phyloP scores from a whole-genome alignment of 2,329 filamentous ascomycete genomes.

The Pezicula rhizophila region DNA sequence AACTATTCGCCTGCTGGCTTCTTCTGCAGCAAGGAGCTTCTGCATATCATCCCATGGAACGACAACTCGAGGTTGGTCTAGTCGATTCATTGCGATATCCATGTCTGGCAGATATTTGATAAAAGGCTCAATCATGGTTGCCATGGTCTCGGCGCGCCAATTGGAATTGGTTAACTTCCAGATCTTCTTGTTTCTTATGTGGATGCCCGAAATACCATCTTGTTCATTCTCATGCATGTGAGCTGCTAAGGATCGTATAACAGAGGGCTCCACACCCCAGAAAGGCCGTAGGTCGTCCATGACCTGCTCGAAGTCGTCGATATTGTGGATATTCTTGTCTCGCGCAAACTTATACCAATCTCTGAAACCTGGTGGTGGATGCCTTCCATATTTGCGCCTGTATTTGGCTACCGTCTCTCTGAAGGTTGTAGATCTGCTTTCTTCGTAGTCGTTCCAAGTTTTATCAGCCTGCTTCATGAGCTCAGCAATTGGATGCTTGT shows the following conservation, averaged over 20 bases:
- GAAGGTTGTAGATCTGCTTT: constrained; percentile 39
- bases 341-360: constrained; percentile 51
- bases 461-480: constrained; percentile 28
- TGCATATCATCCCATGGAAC: constrained; percentile 53
- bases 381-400: constrained; percentile 47
- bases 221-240: constrained; percentile 26
- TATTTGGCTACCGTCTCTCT: constrained; percentile 49
- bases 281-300: constrained; percentile 57
- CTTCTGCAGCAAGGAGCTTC: constrained; percentile 42
- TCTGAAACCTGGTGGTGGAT: constrained; percentile 60
- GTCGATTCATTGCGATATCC: constrained; percentile 60
- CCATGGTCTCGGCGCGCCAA: constrained; percentile 37
- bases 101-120: constrained; percentile 53
- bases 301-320: constrained; percentile 60
- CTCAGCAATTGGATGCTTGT: constrained; percentile 25
- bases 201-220: constrained; percentile 20
- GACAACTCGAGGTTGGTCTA: constrained; percentile 58
- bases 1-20: constrained; percentile 35
- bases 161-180: constrained; percentile 27
- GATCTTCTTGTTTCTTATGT: constrained; percentile 27
- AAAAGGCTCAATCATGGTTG: constrained; percentile 32
- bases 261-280: constrained; percentile 39
- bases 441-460: constrained; percentile 23
- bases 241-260: constrained; percentile 35
- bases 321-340: constrained; percentile 45